Evolutionary conservation across 1,284 basidiomycete species (phyloP), one percentile per base, ranked within the genome.

Genomic region (Athelia sp.): DNA sequence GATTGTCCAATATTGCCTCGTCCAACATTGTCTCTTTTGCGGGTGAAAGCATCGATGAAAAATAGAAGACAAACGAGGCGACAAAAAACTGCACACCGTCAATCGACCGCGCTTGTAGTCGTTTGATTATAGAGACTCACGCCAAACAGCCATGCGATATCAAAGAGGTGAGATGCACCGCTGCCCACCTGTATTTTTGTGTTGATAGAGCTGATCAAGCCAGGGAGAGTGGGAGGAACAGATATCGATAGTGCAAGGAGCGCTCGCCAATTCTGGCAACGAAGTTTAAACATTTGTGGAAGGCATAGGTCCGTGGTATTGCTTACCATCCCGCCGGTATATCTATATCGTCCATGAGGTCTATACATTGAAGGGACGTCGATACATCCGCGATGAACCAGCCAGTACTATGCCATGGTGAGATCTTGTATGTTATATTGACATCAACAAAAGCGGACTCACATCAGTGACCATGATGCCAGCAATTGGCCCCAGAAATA

Each of bases 381-480:
- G 10, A 86, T 79, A 26, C 74, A 76, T 48, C 82, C 68, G 52
- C 62, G 70, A 58, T 85, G 84, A 3, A 87, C 67, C 23, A 87
- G 58, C 82, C 80, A 86, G 56, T 82, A 85, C 82, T 85, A 50
- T 14, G 29, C 10, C 21, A 50, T 8, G 11, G 49, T 54, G 42
- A 50, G 47, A 26, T 15, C 19, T 46, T n/a, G 21, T 26, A 23
- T 44, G 29, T 47, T 45, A 11, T 26, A 49, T 46, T n/a, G 51
- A 22, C 36, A 45, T 14, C 21, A 18, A 17, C n/a, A n/a, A 53
- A 46, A 19, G 38, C 21, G n/a, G 22, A 65, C 76, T 59, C 55
- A 87, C 84, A 60, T 88, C 85, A n/a, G 76, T 74, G 22, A 83
- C 70, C 81, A 87, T 86, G 54, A 87, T 79, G 21, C 80, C 85